These are phyloP conservation scores for Sporothrix euskadiensis DNA, from an alignment of 2,329 filamentous ascomycete species.

Conservation along the genomic window DNA sequence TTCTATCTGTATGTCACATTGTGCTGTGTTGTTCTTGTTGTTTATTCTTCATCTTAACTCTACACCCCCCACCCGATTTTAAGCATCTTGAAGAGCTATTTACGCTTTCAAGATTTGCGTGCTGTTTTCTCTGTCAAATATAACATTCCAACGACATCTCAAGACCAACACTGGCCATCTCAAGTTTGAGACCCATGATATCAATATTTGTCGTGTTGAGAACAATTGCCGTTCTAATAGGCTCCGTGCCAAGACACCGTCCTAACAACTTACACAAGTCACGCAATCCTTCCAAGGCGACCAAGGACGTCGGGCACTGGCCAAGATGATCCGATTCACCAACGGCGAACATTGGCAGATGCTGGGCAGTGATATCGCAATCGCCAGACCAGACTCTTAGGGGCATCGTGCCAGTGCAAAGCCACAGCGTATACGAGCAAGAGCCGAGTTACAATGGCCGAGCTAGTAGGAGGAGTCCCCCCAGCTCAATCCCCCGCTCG, in stretches of 20 bases:
- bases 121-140: constrained; percentile 6
- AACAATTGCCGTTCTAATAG: background rate
- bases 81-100: background rate
- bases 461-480: no score
- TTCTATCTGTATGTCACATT: background rate
- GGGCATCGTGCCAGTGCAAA: background rate
- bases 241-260: background rate
- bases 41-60: background rate
- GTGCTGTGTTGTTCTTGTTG: background rate
- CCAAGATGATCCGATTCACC: background rate
- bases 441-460: no score
- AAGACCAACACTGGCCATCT: background rate
- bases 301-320: background rate
- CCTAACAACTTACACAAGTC: background rate
- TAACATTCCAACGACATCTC: background rate
- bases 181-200: background rate
- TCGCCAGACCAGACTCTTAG: background rate
- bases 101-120: background rate
- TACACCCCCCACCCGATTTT: background rate
- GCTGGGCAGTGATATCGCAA: background rate
- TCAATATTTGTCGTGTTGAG: no score
- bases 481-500: no score
- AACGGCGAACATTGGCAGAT: background rate
- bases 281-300: background rate
- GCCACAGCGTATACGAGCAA: background rate